Base-by-base conservation (phyloP, 1,284 basidiomycete species). In the Jaminaea rosea region DNA sequence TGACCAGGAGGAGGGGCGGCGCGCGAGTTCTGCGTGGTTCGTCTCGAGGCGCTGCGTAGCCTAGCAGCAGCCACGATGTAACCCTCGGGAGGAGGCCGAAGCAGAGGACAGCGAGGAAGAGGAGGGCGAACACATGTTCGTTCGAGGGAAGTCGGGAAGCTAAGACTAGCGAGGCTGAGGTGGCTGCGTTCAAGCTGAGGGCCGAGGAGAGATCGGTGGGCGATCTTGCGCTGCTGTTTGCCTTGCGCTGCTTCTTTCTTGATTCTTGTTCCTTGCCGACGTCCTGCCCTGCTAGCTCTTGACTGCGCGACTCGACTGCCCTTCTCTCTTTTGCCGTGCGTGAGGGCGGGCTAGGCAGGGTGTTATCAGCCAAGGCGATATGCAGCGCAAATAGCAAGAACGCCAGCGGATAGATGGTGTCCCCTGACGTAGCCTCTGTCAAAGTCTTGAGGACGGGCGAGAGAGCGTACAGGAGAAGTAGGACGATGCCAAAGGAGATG, bases 351-450 rank as follows among this genome's bases (percentile, higher is more conserved):
- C 46, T 21, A 58, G 26, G n/a, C 72, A 61, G 32, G 17, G 48
- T 32, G 65, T 86, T 87, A 74, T 88, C 84, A 3, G 82, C 83
- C 10, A 88, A 73, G 31, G 84, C 75, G 5, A 82, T 75, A 67
- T 84, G 83, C 34, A 84, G 74, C 34, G 78, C 74, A 63, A 86
- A 83, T 28, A 89, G 78, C 59, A 77, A 76, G 13, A 81, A 81
- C 42, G 88, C 83, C 42, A 97, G 77, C 6, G 92, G 91, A 91
- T 91, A 97, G 62, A 97, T 94, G 26, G 89, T 91, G 74, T 98
- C 94, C 13, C 86, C 87, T 17, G 92, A 94, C 0, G 92, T 97
- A 8, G 92, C 88, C 36, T 88, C 87, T 10, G 90, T 93, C 61
- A 98, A 77, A 1, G 92, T 96, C 59, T 86, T 82, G 52, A 98